Conservation (phyloP, 1,284 basidiomycete species). For the Sporisorium iseilematis-ciliati region DNA sequence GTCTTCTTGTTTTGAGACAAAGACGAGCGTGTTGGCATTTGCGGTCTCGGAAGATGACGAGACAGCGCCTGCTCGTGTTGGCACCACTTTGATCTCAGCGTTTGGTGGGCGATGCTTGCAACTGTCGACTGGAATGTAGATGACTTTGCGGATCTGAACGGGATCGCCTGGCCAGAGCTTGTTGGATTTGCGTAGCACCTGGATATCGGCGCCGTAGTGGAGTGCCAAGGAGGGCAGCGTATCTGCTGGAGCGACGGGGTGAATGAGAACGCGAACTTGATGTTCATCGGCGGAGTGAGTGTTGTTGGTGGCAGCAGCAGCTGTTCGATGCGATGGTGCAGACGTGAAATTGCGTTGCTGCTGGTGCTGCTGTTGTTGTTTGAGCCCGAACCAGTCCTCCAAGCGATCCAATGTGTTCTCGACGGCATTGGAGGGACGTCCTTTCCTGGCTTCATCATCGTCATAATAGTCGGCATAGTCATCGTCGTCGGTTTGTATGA, state of each 20-base stretch:
- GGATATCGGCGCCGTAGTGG: conserved; percentile 65
- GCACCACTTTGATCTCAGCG: conserved; percentile 48
- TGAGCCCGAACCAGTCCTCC: conserved; percentile 64
- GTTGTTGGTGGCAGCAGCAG: neutral
- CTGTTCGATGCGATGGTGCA: neutral
- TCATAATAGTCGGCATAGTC: conserved; percentile 3
- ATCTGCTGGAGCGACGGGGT: conserved; percentile 58
- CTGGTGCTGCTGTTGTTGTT: conserved; percentile 17
- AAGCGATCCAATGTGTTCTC: conserved; percentile 55
- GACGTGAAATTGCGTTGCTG: conserved; percentile 5
- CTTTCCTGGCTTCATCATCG: conserved; percentile 24
- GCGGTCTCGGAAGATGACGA: conserved; percentile 8
- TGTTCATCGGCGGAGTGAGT: conserved; percentile 2
- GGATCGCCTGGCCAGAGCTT: conserved; percentile 67
- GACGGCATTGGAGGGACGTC: conserved; percentile 27
- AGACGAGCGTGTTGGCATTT: conserved; percentile 25
- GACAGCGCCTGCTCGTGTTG: conserved; percentile 22
- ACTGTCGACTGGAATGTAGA: conserved; percentile 65
- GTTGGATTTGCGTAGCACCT: conserved; percentile 62
- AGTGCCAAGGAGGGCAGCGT: conserved; percentile 62
- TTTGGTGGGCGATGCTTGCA: conserved; percentile 59
- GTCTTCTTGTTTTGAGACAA: conserved; percentile 38
- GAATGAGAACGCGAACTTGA: conserved; percentile 61
- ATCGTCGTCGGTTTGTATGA: neutral
- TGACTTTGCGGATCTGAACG: conserved; percentile 61